Evolutionary conservation across 176 grass and related monocot genomes (phyloP), one percentile per base, ranked within the genome.

Genomic region (Thalia dealbata): DNA sequence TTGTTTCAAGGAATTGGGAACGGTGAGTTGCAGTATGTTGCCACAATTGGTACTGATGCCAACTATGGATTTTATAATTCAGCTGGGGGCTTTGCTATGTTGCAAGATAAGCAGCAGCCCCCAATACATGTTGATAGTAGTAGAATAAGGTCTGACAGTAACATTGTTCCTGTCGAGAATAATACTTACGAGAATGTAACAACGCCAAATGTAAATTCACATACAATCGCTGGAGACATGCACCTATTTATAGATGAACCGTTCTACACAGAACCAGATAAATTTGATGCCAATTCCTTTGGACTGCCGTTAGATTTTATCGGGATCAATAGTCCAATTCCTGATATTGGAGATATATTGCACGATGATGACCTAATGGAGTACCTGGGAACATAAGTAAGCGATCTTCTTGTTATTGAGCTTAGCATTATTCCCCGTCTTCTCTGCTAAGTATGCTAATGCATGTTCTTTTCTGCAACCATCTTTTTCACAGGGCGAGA

Each of bases 321-420:
- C 52, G 81, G 95, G 55, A 88, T 99, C 22, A 86, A 77, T 72
- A 93, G 90, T 62, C 87, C 90, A 11, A 88, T 93, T 28, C 87
- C 78, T 69, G 85, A 93, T 85, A 82, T 99, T 78, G 85, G 86
- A 77, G 90, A 99, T 71, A 82, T 89, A 66, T 73, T 99, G 64
- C 89, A 81, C 73, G 95, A 99, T 75, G 95, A 99, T 59, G 95
- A 99, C 78, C 69, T 99, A 79, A 93, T 99, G 90, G 85, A 92
- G 73, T 99, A 99, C 68, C 81, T 99, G 77, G 95, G 95, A 71
- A 93, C 95, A 84, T 99, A 86, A 84, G 73, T 85, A 71, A 72
- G 72, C 76, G 72, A 32, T 58, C 24, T 19, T 70, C n/a, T 66
- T 50, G 52, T 78, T 68, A 75, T 50, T 30, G 32, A 2, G 6